These are phyloP conservation scores for Boletus pseudo-olivaceus DNA, from an alignment of 768 basidiomycete species.

Conservation along the genomic window DNA sequence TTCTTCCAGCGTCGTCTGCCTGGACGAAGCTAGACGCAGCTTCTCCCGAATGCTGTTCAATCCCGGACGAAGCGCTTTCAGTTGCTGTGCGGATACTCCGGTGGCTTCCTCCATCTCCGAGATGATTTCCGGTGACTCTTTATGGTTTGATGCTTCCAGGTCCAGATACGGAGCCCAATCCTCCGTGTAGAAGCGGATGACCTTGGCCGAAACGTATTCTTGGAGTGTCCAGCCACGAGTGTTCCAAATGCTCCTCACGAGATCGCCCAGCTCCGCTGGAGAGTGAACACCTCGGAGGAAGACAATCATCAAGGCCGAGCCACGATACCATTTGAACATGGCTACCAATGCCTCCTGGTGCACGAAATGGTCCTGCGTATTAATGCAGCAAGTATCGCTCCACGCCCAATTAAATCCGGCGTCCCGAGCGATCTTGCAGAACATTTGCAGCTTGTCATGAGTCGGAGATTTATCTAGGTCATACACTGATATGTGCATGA, in stretches of 20 bases:
- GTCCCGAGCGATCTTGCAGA: too few relatives aligned
- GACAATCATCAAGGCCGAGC: neutral
- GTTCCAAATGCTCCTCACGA: too few relatives aligned
- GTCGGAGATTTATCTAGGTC: too few relatives aligned
- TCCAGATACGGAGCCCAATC: too few relatives aligned
- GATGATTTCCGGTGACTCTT: too few relatives aligned
- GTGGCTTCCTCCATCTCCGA: neutral
- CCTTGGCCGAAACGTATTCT: too few relatives aligned
- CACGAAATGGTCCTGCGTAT: neutral
- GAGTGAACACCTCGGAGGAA: conserved; percentile 3
- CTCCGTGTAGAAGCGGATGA: too few relatives aligned
- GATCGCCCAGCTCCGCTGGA: too few relatives aligned
- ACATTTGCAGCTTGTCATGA: too few relatives aligned
- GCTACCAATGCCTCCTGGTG: neutral
- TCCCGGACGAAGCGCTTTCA: neutral
- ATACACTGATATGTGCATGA: neutral
- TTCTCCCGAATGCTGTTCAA: neutral
- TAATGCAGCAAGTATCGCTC: conserved; percentile 1
- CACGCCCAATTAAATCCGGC: too few relatives aligned
- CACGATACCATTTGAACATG: neutral
- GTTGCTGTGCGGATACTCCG: neutral
- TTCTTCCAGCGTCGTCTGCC: neutral
- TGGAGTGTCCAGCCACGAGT: too few relatives aligned
- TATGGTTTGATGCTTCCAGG: too few relatives aligned
- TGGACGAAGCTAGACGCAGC: neutral